These are phyloP conservation scores for Hippophae rhamnoides DNA, from an alignment of 306 rosid genomes.

Conservation along the genomic window DNA sequence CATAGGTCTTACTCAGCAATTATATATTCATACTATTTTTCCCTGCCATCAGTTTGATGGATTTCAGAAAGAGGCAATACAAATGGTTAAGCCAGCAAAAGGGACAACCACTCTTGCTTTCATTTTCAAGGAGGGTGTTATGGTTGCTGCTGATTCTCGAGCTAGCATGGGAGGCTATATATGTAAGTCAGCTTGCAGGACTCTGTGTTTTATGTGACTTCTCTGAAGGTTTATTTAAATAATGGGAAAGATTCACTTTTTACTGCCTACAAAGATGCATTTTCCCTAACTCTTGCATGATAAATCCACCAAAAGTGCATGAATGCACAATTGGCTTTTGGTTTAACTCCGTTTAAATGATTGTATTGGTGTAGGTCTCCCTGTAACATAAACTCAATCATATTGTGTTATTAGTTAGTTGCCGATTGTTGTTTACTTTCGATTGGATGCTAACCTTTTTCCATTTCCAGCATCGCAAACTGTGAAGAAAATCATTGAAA, in stretches of 20 bases:
- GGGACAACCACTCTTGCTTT: conserved; percentile 97
- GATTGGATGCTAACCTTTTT: neutral
- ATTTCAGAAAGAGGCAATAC: conserved; percentile 74
- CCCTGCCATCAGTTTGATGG: conserved; percentile 63
- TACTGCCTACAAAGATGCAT: no score
- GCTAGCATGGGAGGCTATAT: conserved; percentile 99
- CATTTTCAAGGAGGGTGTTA: conserved; percentile 90
- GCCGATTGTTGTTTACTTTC: neutral
- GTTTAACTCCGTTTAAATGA: neutral
- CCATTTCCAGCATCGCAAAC: conserved; percentile 72
- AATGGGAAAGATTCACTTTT: no score
- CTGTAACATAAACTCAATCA: neutral
- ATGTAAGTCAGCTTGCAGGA: conserved; percentile 37
- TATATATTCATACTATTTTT: neutral
- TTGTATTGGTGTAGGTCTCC: neutral
- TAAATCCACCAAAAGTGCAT: no score
- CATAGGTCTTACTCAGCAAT: neutral
- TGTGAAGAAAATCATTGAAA: conserved; percentile 58
- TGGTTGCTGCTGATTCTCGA: conserved; percentile 98
- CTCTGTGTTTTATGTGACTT: neutral
- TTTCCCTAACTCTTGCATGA: no score
- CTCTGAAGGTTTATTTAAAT: no score
- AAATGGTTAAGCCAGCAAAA: conserved; percentile 96
- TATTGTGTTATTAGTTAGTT: neutral
- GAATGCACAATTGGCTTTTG: no score